Base-by-base conservation (phyloP, 257 asterid species). In the Paraleonurus japonicus region DNA sequence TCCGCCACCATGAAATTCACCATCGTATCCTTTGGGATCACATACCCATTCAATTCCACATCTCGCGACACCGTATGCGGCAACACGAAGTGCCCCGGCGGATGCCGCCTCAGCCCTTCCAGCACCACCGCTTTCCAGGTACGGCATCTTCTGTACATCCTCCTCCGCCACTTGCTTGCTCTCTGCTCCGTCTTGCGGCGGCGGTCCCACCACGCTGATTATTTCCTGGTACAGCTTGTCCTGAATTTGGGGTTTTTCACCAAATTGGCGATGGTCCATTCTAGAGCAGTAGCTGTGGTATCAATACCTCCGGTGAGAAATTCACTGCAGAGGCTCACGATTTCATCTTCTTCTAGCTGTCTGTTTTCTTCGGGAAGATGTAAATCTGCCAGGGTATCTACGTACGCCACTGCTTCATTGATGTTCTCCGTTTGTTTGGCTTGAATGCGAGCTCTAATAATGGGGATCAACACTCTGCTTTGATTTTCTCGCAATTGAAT, bases 1-100 rank as follows among this genome's bases (percentile, higher is more conserved):
- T 89, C 94, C 4, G 87, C 91, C 69, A 89, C 90, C 94, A 85
- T 79, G 81, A 89, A 85, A 60, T 87, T 87, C 81, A 89, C 87
- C 1, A 53, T 16, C 1, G 86, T 65, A 6, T 82, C 76, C 43
- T 82, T 82, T 0, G 90, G 90, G n/a, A 89, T 71, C 11, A n/a
- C 32, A 35, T 82, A 84, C 1, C 87, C 90, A 0, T 65, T 83
- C 77, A 89, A 53, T 20, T 82, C 86, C 55, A 81, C 81, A 19
- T 82, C 90, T 20, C 69, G 77, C 0, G 82, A 69, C 70, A 81
- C 83, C 61, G 77, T 35, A 54, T 87, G 95, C 6, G 92, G 88
- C 82, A 89, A 77, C 61, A 87, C 86, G 19, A 89, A 87, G 65
- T 87, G 96, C 16, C 81, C 89, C 4, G 89, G 95, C 4, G 90